A percentile compares a stretch with the other conserved stretches of the same genome.
These are phyloP conservation scores for Leishmania guyanensis DNA, from an alignment of 208 protist genomes.

Conservation along the genomic window DNA sequence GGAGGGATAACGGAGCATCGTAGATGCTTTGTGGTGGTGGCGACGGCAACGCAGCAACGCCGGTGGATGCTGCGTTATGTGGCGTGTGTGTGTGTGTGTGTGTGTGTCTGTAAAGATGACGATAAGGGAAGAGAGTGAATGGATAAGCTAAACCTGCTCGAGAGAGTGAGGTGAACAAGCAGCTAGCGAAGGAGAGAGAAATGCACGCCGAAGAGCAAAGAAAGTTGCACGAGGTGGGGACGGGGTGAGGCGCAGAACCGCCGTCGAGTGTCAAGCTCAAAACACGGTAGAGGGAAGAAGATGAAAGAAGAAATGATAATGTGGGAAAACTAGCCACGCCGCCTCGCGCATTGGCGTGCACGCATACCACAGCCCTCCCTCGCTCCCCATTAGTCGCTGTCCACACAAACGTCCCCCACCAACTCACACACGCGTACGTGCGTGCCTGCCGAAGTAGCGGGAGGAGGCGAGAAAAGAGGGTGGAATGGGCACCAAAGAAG, in stretches of 20 bases:
- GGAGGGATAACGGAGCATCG: conserved; percentile 25
- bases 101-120: background rate
- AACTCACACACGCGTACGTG: background rate
- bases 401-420: background rate
- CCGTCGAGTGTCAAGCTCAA: too few relatives aligned
- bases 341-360: background rate
- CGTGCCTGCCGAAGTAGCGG: background rate
- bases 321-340: background rate
- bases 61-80: background rate
- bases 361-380: background rate
- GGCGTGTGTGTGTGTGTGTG: background rate
- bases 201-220: background rate
- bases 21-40: background rate
- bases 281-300: too few relatives aligned
- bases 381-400: background rate
- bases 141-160: background rate
- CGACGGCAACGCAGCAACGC: background rate
- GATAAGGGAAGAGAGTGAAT: background rate
- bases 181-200: background rate
- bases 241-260: too few relatives aligned
- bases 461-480: background rate
- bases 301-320: background rate
- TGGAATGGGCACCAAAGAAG: background rate
- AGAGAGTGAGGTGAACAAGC: background rate
- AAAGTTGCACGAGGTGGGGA: background rate